Conservation (phyloP, 2,329 filamentous ascomycete species). For the Aspergillus uvarum region DNA sequence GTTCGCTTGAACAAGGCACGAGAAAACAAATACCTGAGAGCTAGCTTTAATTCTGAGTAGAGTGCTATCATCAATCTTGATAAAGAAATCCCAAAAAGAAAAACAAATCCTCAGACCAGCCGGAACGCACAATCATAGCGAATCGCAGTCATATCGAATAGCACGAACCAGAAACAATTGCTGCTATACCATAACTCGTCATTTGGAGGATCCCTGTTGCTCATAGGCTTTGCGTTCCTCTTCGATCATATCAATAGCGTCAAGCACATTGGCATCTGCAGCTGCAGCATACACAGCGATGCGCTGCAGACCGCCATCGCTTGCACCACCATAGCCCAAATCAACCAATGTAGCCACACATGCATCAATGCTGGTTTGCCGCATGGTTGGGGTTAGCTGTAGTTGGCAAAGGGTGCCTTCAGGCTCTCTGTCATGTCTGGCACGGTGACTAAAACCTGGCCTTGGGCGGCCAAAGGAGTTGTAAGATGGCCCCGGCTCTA, state of each 20-base stretch:
- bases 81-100: background rate
- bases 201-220: slow-evolving; percentile 21
- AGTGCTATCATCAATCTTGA: background rate
- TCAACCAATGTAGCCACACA: slow-evolving; percentile 42
- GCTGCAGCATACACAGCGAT: slow-evolving; percentile 48
- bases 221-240: slow-evolving; percentile 48
- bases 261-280: slow-evolving; percentile 42
- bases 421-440: background rate
- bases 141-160: slow-evolving; percentile 2
- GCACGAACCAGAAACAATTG: background rate
- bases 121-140: background rate
- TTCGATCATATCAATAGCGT: slow-evolving; percentile 53
- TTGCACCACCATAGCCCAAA: slow-evolving; percentile 42
- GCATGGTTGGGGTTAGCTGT: background rate
- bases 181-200: slow-evolving; percentile 4
- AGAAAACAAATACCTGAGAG: background rate
- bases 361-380: slow-evolving; percentile 27
- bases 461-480: background rate
- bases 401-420: background rate
- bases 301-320: slow-evolving; percentile 38
- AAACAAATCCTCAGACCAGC: background rate
- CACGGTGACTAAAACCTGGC: background rate
- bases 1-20: background rate
- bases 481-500: background rate
- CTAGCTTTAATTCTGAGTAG: background rate